Evolutionary conservation across 2,329 filamentous ascomycete genomes (phyloP).

Genomic region (Ramularia endophylla): DNA sequence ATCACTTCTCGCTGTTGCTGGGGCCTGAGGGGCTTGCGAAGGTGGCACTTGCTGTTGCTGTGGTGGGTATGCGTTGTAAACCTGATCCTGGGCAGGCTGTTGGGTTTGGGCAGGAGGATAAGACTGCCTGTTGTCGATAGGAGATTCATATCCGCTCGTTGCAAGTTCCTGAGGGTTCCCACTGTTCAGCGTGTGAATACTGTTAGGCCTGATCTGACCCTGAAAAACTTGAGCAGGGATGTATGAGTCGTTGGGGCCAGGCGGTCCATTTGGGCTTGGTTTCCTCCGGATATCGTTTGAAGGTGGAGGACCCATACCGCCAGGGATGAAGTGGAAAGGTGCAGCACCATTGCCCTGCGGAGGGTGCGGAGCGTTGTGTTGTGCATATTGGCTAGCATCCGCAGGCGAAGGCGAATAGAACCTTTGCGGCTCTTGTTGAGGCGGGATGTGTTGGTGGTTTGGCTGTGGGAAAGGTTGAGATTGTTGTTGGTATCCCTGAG

Average conservation of each 20-base stretch:
- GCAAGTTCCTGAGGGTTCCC: slow-evolving; percentile 44
- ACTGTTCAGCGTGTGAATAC: slow-evolving; percentile 34
- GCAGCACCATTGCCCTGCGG: slow-evolving; percentile 19
- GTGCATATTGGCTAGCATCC: slow-evolving; percentile 23
- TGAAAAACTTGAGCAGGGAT: slow-evolving; percentile 29
- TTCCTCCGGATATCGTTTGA: slow-evolving; percentile 22
- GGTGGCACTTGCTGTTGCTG: slow-evolving; percentile 15
- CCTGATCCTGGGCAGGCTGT: slow-evolving; percentile 8
- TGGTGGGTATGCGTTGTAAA: slow-evolving; percentile 19
- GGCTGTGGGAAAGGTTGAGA: slow-evolving; percentile 28
- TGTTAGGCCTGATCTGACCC: slow-evolving; percentile 34
- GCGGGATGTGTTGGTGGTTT: slow-evolving; percentile 25
- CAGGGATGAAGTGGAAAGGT: slow-evolving; percentile 34
- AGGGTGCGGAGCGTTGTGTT: slow-evolving; percentile 18
- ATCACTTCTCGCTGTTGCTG: slow-evolving; percentile 11
- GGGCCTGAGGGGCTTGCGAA: slow-evolving; percentile 1
- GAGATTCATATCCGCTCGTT: slow-evolving; percentile 42
- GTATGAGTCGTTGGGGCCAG: slow-evolving; percentile 31
- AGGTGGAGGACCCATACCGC: slow-evolving; percentile 21
- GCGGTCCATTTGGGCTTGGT: slow-evolving; percentile 23
- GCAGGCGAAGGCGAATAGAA: slow-evolving; percentile 34
- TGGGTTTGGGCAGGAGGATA: slow-evolving; percentile 29
- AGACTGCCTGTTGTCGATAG: slow-evolving; percentile 40
- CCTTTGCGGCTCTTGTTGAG: slow-evolving; percentile 26
- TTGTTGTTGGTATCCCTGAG: slow-evolving; percentile 24